These are phyloP conservation scores for Cercospora sojina DNA, from an alignment of 2,329 filamentous ascomycete genomes.

Conservation along the genomic window DNA sequence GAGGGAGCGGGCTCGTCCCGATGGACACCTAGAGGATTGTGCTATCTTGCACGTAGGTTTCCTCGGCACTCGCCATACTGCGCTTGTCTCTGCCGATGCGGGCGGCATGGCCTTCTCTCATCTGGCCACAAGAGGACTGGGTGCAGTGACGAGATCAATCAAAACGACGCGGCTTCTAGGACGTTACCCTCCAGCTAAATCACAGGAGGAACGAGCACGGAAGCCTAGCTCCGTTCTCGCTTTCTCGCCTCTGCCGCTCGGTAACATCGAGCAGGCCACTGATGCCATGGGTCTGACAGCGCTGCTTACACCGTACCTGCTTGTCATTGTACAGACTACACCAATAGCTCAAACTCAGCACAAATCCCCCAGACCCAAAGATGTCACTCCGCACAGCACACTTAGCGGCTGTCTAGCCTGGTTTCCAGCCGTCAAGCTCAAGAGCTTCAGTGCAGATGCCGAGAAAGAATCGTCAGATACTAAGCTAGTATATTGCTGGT, in stretches of 20 bases:
- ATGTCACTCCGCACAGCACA: conserved; percentile 82
- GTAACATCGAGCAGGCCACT: conserved; percentile 87
- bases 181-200: conserved; percentile 73
- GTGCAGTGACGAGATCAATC: conserved; percentile 77
- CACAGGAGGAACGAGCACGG: conserved; percentile 62
- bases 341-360: conserved; percentile 95
- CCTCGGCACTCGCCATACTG: conserved; percentile 87
- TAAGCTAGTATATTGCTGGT: conserved; percentile 97
- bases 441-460: conserved; percentile 58
- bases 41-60: conserved; percentile 91
- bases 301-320: conserved; percentile 89
- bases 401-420: conserved; percentile 93
- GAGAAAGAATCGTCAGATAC: conserved; percentile 68
- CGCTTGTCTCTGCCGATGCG: conserved; percentile 91
- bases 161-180: conserved; percentile 90
- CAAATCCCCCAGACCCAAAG: conserved; percentile 87
- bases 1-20: conserved; percentile 63
- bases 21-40: conserved; percentile 78
- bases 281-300: conserved; percentile 89
- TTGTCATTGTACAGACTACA: conserved; percentile 96
- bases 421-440: conserved; percentile 95
- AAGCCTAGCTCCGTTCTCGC: conserved; percentile 95
- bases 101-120: conserved; percentile 98
- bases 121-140: conserved; percentile 85
- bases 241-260: conserved; percentile 84